Base-by-base conservation (phyloP, 2,329 filamentous ascomycete species). In the Aureobasidium namibiae region DNA sequence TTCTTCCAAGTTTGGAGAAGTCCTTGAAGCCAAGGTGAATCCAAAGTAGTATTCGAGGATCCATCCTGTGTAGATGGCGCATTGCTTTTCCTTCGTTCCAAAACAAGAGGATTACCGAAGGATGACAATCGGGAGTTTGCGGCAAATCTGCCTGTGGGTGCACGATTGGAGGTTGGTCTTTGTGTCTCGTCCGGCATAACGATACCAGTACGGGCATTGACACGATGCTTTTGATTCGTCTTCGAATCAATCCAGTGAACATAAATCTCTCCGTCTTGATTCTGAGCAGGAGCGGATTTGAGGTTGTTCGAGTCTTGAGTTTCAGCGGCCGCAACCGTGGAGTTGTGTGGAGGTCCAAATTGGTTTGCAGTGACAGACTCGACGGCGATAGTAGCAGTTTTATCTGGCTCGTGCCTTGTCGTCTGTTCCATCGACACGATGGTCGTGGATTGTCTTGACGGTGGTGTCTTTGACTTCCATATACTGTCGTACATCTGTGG, bases 1-100 rank as follows among this genome's bases (percentile, higher is more conserved):
- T 92, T 95, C 9, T 87, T 73, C 89, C 90, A 95, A 9, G 76
- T 77, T 36, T 78, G 70, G 90, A 71, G 7, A 92, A 66, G 7
- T 78, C 73, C 9, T 78, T 75, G 2, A 91, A 73, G 41, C 87
- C 87, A 90, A 10, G 50, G 50, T 9, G 42, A 52, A 13, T 38
- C 8, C 11, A 38, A 13, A 1, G 18, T n/a, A 11, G 36, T 13
- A 18, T 21, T 26, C 13, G 49, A 29, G 10, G 11, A 9, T 7
- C 13, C 7, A 24, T 44, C 29, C 14, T 10, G 26, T n/a, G 29
- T 48, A n/a, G 8, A 23, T 8, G n/a, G 18, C 10, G 26, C 8
- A 4, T n/a, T 21, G 14, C 18, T 21, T 3, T 45, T 21, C 29
- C 68, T 62, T 9, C 65, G 61, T 29, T 67, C 58, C 2, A 76